Evolutionary conservation across 2,329 filamentous ascomycete genomes (phyloP).

Genomic region (Aspergillus brasiliensis): DNA sequence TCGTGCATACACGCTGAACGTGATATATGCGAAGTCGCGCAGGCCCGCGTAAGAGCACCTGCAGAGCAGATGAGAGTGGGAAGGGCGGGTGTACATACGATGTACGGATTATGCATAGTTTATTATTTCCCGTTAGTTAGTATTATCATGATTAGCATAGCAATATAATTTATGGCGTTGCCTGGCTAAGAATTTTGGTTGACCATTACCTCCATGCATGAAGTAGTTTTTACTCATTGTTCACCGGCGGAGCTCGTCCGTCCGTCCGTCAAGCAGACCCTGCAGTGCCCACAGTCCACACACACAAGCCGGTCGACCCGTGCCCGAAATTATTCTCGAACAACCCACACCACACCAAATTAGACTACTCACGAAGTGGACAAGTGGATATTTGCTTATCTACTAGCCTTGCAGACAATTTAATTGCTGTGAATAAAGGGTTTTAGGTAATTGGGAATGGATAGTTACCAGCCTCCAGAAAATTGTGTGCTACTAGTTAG

Average conservation of each 20-base stretch:
- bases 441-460: too few relatives aligned
- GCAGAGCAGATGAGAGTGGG: background rate
- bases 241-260: background rate
- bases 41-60: slow-evolving; percentile 8
- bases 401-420: background rate
- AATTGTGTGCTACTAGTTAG: too few relatives aligned
- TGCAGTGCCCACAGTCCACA: background rate
- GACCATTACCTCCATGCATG: background rate
- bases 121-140: background rate
- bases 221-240: background rate
- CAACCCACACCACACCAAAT: background rate
- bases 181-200: background rate
- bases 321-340: background rate
- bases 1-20: background rate
- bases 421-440: too few relatives aligned
- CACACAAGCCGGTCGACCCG: background rate
- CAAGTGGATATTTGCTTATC: background rate
- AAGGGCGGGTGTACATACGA: slow-evolving; percentile 5
- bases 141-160: background rate
- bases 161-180: background rate
- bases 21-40: slow-evolving; percentile 11
- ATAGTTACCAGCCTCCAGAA: too few relatives aligned
- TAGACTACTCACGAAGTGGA: background rate
- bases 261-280: background rate
- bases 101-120: slow-evolving; percentile 3